These are phyloP conservation scores for Odonthalia washingtoniensis DNA, from an alignment of 31 red algal genomes.

Conservation along the genomic window DNA sequence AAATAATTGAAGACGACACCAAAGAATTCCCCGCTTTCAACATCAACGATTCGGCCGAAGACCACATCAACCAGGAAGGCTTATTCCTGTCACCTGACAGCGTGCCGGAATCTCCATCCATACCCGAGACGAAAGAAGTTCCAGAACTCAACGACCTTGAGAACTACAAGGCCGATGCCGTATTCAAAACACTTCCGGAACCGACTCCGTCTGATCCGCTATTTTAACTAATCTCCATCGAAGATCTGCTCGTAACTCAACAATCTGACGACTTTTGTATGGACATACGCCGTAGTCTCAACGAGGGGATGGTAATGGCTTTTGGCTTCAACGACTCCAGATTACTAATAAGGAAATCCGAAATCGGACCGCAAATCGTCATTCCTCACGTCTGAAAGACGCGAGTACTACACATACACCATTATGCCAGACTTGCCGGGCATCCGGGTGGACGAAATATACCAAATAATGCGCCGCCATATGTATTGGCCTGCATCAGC, in stretches of 20 bases:
- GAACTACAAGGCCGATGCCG: not conserved
- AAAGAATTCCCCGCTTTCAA: constrained; percentile 36
- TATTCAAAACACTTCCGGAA: not conserved
- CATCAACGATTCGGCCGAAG: not conserved
- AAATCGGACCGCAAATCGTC: not conserved
- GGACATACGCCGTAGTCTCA: not conserved
- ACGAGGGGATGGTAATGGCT: not conserved
- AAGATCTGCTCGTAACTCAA: not conserved
- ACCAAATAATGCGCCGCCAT: too few species aligned
- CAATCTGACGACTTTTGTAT: not conserved
- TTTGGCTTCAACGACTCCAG: not conserved
- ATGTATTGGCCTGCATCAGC: constrained; percentile 47
- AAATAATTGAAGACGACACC: not conserved
- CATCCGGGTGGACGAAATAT: constrained; percentile 21
- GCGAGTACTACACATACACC: not conserved
- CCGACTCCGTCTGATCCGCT: not conserved
- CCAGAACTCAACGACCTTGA: not conserved
- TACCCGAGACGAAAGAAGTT: not conserved
- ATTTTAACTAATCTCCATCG: not conserved
- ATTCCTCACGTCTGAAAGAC: not conserved
- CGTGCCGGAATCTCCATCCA: not conserved
- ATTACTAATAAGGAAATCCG: not conserved
- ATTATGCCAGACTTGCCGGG: constrained; percentile 2
- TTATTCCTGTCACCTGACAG: not conserved
- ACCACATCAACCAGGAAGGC: not conserved